Percentiles rank a stretch among this genome's conserved stretches.
phyloP scores from a whole-genome alignment of 805 yeast genomes.

The Candida krabiensis region DNA sequence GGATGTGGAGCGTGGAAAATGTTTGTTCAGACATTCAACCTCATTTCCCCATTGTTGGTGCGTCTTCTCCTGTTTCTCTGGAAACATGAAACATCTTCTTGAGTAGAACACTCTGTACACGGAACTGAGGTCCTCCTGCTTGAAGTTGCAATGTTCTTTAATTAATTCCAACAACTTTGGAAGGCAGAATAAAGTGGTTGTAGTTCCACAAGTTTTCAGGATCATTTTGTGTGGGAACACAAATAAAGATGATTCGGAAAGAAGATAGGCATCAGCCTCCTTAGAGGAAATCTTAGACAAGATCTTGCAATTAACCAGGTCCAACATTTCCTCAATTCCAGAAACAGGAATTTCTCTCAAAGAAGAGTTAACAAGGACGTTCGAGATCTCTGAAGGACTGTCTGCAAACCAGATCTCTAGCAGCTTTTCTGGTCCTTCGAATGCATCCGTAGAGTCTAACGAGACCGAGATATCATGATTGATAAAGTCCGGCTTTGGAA shows the following conservation, averaged over 20 bases:
- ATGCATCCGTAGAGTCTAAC: slow-evolving; percentile 87
- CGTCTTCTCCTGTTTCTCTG: slow-evolving; percentile 74
- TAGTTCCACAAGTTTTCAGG: slow-evolving; percentile 94
- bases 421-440: slow-evolving; percentile 96
- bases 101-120: slow-evolving; percentile 80
- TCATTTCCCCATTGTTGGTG: slow-evolving; percentile 87
- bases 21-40: slow-evolving; percentile 62
- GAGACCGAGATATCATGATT: slow-evolving; percentile 78
- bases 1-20: slow-evolving; percentile 60
- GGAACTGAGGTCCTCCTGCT: slow-evolving; percentile 25
- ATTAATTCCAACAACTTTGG: slow-evolving; percentile 59
- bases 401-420: slow-evolving; percentile 83
- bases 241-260: slow-evolving; percentile 87
- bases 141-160: slow-evolving; percentile 41
- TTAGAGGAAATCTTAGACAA: slow-evolving; percentile 71
- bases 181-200: slow-evolving; percentile 81
- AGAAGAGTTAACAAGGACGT: slow-evolving; percentile 30
- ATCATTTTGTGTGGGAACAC: slow-evolving; percentile 84
- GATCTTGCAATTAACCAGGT: slow-evolving; percentile 84
- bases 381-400: slow-evolving; percentile 35
- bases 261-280: slow-evolving; percentile 75
- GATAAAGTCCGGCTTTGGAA: slow-evolving; percentile 39
- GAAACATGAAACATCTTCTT: slow-evolving; percentile 90
- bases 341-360: slow-evolving; percentile 63
- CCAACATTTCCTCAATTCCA: slow-evolving; percentile 72